Percentiles rank a stretch among this genome's conserved stretches.
These are phyloP conservation scores for Penicillium frequentans DNA, from an alignment of 2,329 filamentous ascomycete genomes.

Conservation along the genomic window DNA sequence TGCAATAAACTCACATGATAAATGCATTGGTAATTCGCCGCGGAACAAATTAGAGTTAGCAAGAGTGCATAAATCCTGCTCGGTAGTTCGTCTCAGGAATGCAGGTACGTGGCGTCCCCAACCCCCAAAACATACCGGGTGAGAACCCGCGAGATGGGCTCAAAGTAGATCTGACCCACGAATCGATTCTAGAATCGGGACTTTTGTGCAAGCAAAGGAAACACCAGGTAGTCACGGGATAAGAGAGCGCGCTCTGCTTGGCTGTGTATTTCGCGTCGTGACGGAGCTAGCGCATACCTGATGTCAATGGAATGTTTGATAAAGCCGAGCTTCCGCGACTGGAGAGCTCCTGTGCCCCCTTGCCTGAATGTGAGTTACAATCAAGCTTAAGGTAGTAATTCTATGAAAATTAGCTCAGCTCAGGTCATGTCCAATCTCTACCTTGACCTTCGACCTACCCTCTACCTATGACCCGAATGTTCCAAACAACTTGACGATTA, in stretches of 20 bases:
- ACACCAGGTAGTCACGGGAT: neutral
- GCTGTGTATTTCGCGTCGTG: neutral
- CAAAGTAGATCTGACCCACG: neutral
- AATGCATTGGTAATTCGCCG: neutral
- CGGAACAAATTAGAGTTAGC: neutral
- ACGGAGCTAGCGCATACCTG: constrained; percentile 6
- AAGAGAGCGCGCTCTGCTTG: neutral
- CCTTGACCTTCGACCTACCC: neutral
- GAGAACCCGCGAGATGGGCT: neutral
- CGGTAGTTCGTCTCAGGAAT: neutral
- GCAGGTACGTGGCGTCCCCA: neutral
- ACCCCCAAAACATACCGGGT: neutral
- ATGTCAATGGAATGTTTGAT: constrained; percentile 2
- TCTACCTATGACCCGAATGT: neutral
- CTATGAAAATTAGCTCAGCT: neutral
- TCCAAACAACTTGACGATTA: neutral
- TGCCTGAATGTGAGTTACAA: constrained; percentile 7
- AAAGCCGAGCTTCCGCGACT: neutral
- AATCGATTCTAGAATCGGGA: neutral
- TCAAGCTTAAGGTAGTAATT: constrained; percentile 4
- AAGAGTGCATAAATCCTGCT: neutral
- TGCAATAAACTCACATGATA: neutral
- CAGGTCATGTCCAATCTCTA: neutral
- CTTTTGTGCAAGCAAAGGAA: neutral
- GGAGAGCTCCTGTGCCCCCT: constrained; percentile 3